Conservation (phyloP, 106 monocot genomes). For the Iris macrosiphon region DNA sequence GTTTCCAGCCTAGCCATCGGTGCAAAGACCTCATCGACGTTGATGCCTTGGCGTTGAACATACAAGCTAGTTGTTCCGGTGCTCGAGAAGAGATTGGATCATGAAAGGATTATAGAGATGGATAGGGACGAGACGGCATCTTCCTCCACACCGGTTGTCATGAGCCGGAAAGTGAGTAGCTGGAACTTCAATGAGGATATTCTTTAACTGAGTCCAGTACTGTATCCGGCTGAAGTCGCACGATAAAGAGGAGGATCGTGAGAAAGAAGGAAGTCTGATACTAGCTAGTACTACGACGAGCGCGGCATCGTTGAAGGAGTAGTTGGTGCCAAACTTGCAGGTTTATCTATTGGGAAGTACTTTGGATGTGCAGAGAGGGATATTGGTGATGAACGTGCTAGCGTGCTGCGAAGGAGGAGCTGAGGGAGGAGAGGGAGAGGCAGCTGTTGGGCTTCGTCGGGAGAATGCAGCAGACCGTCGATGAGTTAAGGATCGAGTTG, state of each 20-base stretch:
- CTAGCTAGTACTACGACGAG: too few species aligned
- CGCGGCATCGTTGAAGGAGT: conserved; percentile 3
- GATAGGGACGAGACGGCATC: conserved; percentile 2
- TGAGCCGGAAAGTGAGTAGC: conserved; percentile 41
- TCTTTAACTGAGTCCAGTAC: conserved; percentile 33
- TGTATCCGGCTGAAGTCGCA: conserved; percentile 16
- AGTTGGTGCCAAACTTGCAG: conserved; percentile 45
- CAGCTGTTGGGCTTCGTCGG: conserved; percentile 30
- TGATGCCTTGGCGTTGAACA: too few species aligned
- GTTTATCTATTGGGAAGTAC: conserved; percentile 37
- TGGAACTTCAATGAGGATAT: conserved; percentile 62
- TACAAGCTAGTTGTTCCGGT: too few species aligned
- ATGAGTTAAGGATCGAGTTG: conserved; percentile 39
- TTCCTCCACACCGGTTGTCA: conserved; percentile 7
- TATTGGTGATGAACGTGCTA: conserved; percentile 52
- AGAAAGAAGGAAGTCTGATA: neutral
- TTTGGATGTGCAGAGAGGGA: conserved; percentile 52
- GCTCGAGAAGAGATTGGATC: conserved; percentile 42
- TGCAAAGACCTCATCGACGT: too few species aligned
- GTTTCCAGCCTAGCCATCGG: too few species aligned
- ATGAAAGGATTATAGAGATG: neutral
- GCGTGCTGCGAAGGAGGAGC: conserved; percentile 2
- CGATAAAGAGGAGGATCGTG: neutral
- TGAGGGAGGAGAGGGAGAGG: conserved; percentile 21
- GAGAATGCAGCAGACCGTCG: conserved; percentile 45